Evolutionary conservation across 2,329 filamentous ascomycete species (phyloP), one percentile per base, ranked within the genome.

Genomic region (Arthroderma sp.): DNA sequence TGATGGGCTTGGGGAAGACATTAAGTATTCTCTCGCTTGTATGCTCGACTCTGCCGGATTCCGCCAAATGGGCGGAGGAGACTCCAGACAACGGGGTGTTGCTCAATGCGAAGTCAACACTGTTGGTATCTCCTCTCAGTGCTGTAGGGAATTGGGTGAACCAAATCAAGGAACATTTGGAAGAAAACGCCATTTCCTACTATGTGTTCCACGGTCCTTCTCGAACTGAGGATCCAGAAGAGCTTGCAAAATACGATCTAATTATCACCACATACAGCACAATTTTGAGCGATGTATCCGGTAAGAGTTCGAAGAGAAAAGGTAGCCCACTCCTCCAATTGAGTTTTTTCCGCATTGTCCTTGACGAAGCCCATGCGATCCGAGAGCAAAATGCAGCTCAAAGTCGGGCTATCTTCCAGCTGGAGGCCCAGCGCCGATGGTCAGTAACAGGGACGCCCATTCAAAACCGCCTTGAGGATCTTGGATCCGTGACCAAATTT

Each of bases 401-500:
- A 53, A 93, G 87, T 44, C 86, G 88, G 59, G 85, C 85, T 3
- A 85, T 91, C 15, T 88, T 86, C 51, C 75, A 78, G 15, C 70
- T 96, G 2, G 74, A 83, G 48, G 85, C 87, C 2, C 76, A 84
- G 57, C 78, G 88, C 30, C 81, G 88, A 31, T 98, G 91, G 91
- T 89, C 88, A 2, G 85, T 96, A n/a, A 96, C 91, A 0, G 91
- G 89, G 44, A 96, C 91, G 0, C 91, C 88, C 0, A 85, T 96
- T 6, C 89, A 96, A 63, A 98, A 98, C 58, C 81, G 85, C 3
- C 72, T 96, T 2, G 87, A 93, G 52, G 91, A 98, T 60, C 72
- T 96, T 22, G 84, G 85, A 9, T 84, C 89, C 1, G 70, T 96
- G 2, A 79, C 94, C 47, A 84, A 81, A 30, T 96, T 96, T 57